Evolutionary conservation across 2,329 filamentous ascomycete genomes (phyloP).

Genomic region (Hypoxylon sp.): DNA sequence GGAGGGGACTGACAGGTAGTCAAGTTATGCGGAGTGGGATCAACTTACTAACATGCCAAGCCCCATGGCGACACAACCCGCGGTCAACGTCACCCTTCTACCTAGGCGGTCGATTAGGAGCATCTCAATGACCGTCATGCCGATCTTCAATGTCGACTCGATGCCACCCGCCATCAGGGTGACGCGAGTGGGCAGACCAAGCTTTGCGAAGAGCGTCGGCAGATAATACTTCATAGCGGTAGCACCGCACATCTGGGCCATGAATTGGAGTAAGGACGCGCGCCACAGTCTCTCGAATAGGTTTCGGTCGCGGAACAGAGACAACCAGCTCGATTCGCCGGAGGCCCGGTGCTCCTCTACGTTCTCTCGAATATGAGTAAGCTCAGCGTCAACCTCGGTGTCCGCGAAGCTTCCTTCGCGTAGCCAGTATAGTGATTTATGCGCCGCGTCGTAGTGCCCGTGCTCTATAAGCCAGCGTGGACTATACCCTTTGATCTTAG

Average conservation of each 20-base stretch:
- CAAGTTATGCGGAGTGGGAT: neutral
- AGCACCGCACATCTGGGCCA: conserved; percentile 72
- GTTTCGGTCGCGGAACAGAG: conserved; percentile 63
- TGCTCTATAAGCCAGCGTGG: conserved; percentile 72
- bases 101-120: conserved; percentile 69
- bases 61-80: conserved; percentile 67
- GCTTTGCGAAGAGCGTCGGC: conserved; percentile 65
- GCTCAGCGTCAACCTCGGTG: conserved; percentile 59
- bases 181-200: conserved; percentile 64
- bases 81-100: conserved; percentile 63
- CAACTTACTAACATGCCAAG: conserved; percentile 65
- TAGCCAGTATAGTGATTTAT: conserved; percentile 63
- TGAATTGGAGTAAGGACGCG: conserved; percentile 70
- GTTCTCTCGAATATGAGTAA: conserved; percentile 63
- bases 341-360: conserved; percentile 58
- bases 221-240: conserved; percentile 74
- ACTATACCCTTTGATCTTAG: conserved; percentile 50
- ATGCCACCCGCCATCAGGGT: conserved; percentile 69
- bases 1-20: neutral
- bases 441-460: conserved; percentile 60
- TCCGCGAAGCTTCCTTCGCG: conserved; percentile 60
- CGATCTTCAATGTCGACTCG: conserved; percentile 71
- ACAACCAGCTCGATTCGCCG: conserved; percentile 58
- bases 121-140: conserved; percentile 69
- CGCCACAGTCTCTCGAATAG: conserved; percentile 70